phyloP scores from a whole-genome alignment of 805 yeast species.

The Metschnikowia sp. region DNA sequence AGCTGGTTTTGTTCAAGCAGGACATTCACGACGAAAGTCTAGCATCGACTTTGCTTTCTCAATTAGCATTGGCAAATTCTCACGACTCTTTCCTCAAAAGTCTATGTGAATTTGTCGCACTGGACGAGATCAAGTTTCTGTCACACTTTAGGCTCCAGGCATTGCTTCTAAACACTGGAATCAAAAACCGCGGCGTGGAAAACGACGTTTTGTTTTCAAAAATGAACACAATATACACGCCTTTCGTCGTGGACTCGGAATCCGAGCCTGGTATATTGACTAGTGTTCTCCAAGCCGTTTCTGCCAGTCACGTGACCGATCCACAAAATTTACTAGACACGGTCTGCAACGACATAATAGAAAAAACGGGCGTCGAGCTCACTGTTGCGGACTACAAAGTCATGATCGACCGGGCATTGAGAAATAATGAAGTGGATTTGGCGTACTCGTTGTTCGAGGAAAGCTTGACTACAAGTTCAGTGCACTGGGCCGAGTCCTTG shows the following conservation, averaged over 20 bases:
- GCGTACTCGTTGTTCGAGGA: constrained; percentile 32
- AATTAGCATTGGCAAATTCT: neutral
- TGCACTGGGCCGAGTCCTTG: constrained; percentile 11
- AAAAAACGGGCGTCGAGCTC: neutral
- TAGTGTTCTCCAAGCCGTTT: constrained; percentile 1
- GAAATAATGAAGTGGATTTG: constrained; percentile 12
- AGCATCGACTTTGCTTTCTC: constrained; percentile 18
- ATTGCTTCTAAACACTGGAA: neutral
- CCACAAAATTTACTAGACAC: constrained; percentile 2
- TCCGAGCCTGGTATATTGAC: neutral
- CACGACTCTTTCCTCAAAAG: constrained; percentile 8
- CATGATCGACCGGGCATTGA: constrained; percentile 28
- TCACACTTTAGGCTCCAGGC: constrained; percentile 21
- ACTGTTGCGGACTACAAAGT: constrained; percentile 16
- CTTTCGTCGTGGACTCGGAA: constrained; percentile 2
- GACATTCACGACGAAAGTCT: constrained; percentile 24
- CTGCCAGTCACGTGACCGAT: neutral
- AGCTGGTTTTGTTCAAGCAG: constrained; percentile 16
- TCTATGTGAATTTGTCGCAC: constrained; percentile 16
- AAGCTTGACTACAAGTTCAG: constrained; percentile 19
- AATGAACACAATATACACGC: neutral
- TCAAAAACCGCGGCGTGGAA: too few relatives aligned
- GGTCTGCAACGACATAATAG: neutral
- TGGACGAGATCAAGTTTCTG: constrained; percentile 24
- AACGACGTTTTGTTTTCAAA: neutral